These are phyloP conservation scores for Hyphopichia burtonii DNA, from an alignment of 1,139 yeast genomes.

Conservation along the genomic window DNA sequence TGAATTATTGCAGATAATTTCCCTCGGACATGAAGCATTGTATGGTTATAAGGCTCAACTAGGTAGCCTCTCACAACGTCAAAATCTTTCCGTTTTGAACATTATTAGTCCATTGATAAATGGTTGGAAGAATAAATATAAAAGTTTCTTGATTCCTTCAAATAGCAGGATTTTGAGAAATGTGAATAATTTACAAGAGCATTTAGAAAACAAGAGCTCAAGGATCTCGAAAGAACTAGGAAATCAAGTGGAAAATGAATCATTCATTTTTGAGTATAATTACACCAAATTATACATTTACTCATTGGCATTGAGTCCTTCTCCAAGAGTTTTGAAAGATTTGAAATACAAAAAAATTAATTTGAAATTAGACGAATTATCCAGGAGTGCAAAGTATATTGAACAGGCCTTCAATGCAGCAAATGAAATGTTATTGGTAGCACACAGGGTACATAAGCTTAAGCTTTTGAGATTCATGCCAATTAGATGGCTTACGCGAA, in stretches of 20 bases:
- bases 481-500: slow-evolving; percentile 83
- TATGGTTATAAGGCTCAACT: slow-evolving; percentile 65
- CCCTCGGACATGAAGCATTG: slow-evolving; percentile 80
- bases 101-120: slow-evolving; percentile 75
- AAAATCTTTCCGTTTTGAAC: slow-evolving; percentile 68
- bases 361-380: slow-evolving; percentile 66
- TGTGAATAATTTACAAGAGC: slow-evolving; percentile 26
- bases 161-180: slow-evolving; percentile 26
- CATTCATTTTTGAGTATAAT: slow-evolving; percentile 76
- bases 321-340: slow-evolving; percentile 18
- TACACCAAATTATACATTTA: slow-evolving; percentile 82
- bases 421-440: slow-evolving; percentile 70
- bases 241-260: slow-evolving; percentile 58
- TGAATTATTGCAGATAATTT: slow-evolving; percentile 74
- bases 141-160: slow-evolving; percentile 51
- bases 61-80: slow-evolving; percentile 56
- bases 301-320: slow-evolving; percentile 73
- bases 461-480: slow-evolving; percentile 77
- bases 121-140: slow-evolving; percentile 72
- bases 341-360: slow-evolving; percentile 19
- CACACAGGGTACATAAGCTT: slow-evolving; percentile 66
- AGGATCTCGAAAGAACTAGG: slow-evolving; percentile 39
- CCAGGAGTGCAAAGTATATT: slow-evolving; percentile 73
- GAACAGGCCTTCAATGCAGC: slow-evolving; percentile 85
- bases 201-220: slow-evolving; percentile 36